Evolutionary conservation across 2,329 filamentous ascomycete genomes (phyloP).

Genomic region (Dactylellina drechsleri): DNA sequence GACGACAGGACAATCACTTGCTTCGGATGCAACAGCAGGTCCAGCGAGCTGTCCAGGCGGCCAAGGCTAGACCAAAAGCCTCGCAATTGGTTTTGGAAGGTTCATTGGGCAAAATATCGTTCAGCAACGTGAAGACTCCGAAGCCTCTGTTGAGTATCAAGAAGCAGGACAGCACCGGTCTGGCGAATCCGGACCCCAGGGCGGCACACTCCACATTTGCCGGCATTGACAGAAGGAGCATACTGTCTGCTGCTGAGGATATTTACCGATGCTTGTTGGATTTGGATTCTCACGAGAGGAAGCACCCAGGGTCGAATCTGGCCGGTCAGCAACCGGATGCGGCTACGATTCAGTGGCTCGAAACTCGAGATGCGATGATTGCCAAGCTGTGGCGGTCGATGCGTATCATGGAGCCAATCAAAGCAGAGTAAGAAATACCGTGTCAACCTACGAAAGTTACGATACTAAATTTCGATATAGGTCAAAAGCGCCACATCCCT

Average conservation of each 20-base stretch:
- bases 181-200: conserved; percentile 18
- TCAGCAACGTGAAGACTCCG: conserved; percentile 97
- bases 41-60: conserved; percentile 93
- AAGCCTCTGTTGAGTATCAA: conserved; percentile 96
- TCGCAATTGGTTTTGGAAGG: conserved; percentile 96
- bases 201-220: conserved; percentile 58
- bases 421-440: conserved; percentile 57
- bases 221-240: conserved; percentile 79
- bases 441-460: neutral
- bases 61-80: conserved; percentile 97
- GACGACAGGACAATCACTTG: conserved; percentile 86
- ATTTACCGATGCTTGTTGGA: conserved; percentile 90
- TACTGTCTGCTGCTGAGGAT: conserved; percentile 85
- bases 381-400: conserved; percentile 83
- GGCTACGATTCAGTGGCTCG: conserved; percentile 82
- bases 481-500: conserved; percentile 79
- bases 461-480: conserved; percentile 64
- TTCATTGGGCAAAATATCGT: conserved; percentile 96
- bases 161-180: conserved; percentile 71
- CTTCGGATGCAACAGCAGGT: conserved; percentile 99
- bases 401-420: conserved; percentile 93
- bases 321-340: conserved; percentile 72
- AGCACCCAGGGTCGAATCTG: conserved; percentile 73
- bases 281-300: conserved; percentile 90
- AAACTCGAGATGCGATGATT: conserved; percentile 76